These are phyloP conservation scores for Phylloporus arenicola DNA, from an alignment of 768 basidiomycete species.

Conservation along the genomic window DNA sequence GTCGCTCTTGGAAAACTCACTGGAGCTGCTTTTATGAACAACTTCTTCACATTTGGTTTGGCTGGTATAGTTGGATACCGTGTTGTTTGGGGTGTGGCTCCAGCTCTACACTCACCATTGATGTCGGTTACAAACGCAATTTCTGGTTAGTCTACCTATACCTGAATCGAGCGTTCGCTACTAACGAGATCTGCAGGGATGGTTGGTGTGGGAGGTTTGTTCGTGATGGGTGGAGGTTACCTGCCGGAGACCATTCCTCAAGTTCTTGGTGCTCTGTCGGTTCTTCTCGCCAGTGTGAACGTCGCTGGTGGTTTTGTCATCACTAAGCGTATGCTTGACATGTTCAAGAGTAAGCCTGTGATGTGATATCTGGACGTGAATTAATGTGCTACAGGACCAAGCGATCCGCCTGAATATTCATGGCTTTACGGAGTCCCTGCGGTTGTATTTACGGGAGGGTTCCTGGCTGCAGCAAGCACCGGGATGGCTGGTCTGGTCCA, in stretches of 20 bases:
- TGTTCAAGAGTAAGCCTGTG: conserved; percentile 70
- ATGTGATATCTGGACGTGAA: neutral
- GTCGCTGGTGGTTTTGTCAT: conserved; percentile 87
- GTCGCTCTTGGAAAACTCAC: conserved; percentile 76
- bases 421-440: conserved; percentile 81
- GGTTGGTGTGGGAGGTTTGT: conserved; percentile 82
- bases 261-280: conserved; percentile 70
- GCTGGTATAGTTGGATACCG: conserved; percentile 84
- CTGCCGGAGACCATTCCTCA: conserved; percentile 79
- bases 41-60: conserved; percentile 84
- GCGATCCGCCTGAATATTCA: conserved; percentile 84
- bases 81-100: conserved; percentile 86
- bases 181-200: conserved; percentile 37
- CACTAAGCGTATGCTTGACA: conserved; percentile 88
- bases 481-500: conserved; percentile 85
- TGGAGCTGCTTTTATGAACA: conserved; percentile 79
- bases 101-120: conserved; percentile 81
- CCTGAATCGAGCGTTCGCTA: neutral
- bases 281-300: conserved; percentile 84
- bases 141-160: conserved; percentile 49
- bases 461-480: conserved; percentile 74
- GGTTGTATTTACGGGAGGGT: conserved; percentile 76
- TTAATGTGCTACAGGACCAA: conserved; percentile 47
- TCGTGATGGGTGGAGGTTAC: conserved; percentile 87
- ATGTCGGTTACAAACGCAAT: conserved; percentile 92